Conservation (phyloP, 208 protist species). For the Angomonas deanei region DNA sequence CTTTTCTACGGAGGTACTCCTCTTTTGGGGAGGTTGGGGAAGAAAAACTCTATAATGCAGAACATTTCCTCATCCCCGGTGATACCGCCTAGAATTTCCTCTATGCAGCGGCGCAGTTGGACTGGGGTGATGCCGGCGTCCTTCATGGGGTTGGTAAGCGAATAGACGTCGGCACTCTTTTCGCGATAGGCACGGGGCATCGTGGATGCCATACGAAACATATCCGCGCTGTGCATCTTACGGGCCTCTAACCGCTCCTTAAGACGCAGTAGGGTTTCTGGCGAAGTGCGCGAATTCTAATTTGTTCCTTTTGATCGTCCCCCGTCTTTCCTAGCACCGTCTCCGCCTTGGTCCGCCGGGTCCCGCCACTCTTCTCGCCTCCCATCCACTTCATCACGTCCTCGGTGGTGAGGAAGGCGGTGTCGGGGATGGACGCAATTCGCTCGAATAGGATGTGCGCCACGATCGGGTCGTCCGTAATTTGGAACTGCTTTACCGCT, state of each 20-base stretch:
- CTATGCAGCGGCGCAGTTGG: slow-evolving; percentile 82
- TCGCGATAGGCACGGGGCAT: slow-evolving; percentile 76
- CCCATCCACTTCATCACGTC: slow-evolving; percentile 74
- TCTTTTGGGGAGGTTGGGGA: slow-evolving; percentile 58
- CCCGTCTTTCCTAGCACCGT: slow-evolving; percentile 15
- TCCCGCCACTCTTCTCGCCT: slow-evolving; percentile 25
- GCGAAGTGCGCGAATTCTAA: slow-evolving; percentile 33
- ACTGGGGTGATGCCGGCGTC: slow-evolving; percentile 82
- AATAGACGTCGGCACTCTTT: slow-evolving; percentile 54
- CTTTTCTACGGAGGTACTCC: slow-evolving; percentile 47
- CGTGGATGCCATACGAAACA: slow-evolving; percentile 86
- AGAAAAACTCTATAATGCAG: slow-evolving; percentile 78
- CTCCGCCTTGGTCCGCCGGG: slow-evolving; percentile 2
- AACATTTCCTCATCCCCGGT: slow-evolving; percentile 62
- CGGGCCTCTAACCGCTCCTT: slow-evolving; percentile 61
- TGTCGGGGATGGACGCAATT: slow-evolving; percentile 38
- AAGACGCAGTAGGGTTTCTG: slow-evolving; percentile 51
- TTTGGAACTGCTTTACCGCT: slow-evolving; percentile 60
- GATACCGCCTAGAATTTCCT: slow-evolving; percentile 65
- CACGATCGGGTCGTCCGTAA: slow-evolving; percentile 54
- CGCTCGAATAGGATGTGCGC: slow-evolving; percentile 51
- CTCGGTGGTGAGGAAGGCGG: slow-evolving; percentile 62
- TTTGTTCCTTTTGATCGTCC: slow-evolving; percentile 33
- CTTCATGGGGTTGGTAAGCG: slow-evolving; percentile 63
- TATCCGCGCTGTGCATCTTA: slow-evolving; percentile 65